A percentile compares a stretch with the other conserved stretches of the same genome.
Evolutionary conservation across 1,284 basidiomycete genomes (phyloP).

Genomic region (Mixia osmundae): DNA sequence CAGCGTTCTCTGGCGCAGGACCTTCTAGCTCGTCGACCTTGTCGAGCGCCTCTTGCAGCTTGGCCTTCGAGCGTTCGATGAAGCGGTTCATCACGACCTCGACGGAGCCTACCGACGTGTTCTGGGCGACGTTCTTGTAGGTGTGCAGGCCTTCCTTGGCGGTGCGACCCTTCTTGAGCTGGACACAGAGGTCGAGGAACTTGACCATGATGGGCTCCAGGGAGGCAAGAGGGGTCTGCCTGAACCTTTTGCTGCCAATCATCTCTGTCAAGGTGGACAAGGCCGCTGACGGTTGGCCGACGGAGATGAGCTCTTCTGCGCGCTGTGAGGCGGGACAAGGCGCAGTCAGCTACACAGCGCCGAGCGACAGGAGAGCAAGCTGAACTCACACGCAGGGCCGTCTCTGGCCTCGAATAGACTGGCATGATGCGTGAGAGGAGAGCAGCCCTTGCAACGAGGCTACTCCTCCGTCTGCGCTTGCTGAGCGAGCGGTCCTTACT

Average conservation of each 20-base stretch:
- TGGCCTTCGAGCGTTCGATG: conserved; percentile 63
- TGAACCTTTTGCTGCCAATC: conserved; percentile 82
- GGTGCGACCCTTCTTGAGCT: conserved; percentile 74
- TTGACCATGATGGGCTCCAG: conserved; percentile 84
- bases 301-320: conserved; percentile 71
- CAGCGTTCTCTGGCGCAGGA: conserved; percentile 18
- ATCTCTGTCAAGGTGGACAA: conserved; percentile 73
- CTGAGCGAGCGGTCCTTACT: too few relatives aligned
- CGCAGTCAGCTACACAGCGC: conserved; percentile 4
- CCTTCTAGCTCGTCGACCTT: conserved; percentile 68
- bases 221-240: conserved; percentile 62
- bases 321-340: conserved; percentile 24
- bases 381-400: conserved; percentile 40
- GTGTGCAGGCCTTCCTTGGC: conserved; percentile 68
- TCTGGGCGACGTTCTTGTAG: conserved; percentile 77
- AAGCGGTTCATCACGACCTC: conserved; percentile 80
- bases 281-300: conserved; percentile 68
- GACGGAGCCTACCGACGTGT: conserved; percentile 71
- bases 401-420: conserved; percentile 73
- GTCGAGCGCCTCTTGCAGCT: conserved; percentile 51
- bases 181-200: conserved; percentile 77
- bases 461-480: too few relatives aligned
- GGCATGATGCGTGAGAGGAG: conserved; percentile 29
- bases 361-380: conserved; percentile 2
- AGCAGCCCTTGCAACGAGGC: too few relatives aligned